Evolutionary conservation across 192 early-diverging fungal species (phyloP).

Genomic region (Piromyces finnis): DNA sequence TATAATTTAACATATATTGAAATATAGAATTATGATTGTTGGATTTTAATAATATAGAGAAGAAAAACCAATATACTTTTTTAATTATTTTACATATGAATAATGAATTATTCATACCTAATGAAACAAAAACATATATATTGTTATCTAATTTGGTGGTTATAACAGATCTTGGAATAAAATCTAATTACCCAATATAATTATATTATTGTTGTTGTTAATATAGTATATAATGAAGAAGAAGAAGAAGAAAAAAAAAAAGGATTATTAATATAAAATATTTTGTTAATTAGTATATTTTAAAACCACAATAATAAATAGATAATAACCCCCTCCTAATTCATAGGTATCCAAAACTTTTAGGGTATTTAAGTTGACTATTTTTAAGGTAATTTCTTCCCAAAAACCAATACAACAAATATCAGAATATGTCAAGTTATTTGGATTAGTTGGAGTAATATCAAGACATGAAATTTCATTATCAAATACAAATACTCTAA

Average conservation of each 20-base stretch:
- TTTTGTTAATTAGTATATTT: too few species aligned
- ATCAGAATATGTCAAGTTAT: conserved; percentile 8
- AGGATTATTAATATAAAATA: not conserved
- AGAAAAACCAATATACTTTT: too few species aligned
- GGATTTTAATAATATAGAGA: too few species aligned
- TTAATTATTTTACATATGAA: not conserved
- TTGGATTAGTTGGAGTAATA: conserved; percentile 22
- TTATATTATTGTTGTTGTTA: too few species aligned
- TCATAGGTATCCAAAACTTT: conserved; percentile 14
- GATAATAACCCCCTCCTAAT: conserved; percentile 14
- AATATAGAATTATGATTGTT: too few species aligned
- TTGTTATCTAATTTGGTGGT: conserved; percentile 40
- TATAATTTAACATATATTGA: too few species aligned
- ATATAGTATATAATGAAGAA: too few species aligned
- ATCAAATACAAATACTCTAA: conserved; percentile 12
- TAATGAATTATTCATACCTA: conserved; percentile 22
- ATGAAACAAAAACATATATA: conserved; percentile 53
- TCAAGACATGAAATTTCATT: conserved; percentile 61
- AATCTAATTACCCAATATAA: too few species aligned
- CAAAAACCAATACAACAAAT: conserved; percentile 55
- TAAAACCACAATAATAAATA: too few species aligned
- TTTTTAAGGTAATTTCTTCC: conserved; percentile 35
- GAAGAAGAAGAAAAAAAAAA: too few species aligned
- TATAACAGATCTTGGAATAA: conserved; percentile 5
- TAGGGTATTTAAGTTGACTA: conserved; percentile 41